Conservation (phyloP, 192 early-diverging fungal species). For the Entomortierella chlamydospora region DNA sequence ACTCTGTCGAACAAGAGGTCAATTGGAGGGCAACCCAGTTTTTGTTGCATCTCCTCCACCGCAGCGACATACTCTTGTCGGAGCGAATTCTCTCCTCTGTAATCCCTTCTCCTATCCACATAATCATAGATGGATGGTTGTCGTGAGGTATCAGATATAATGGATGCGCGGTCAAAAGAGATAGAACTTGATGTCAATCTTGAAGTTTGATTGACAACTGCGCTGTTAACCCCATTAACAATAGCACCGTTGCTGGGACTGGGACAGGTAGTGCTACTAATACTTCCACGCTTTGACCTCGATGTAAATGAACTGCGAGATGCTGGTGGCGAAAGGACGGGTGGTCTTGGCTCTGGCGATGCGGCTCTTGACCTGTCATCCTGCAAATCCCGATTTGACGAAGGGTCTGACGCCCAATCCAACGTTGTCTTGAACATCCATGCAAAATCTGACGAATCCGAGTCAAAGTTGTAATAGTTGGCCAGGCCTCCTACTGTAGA, state of each 20-base stretch:
- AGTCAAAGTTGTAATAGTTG: slow-evolving; percentile 49
- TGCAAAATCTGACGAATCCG: slow-evolving; percentile 43
- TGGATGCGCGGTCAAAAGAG: slow-evolving; percentile 19
- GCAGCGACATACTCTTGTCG: slow-evolving; percentile 43
- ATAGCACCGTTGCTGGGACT: neutral
- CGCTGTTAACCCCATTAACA: neutral
- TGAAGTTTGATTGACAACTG: neutral
- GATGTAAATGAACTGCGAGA: slow-evolving; percentile 24
- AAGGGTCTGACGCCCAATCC: slow-evolving; percentile 35
- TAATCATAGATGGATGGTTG: slow-evolving; percentile 26
- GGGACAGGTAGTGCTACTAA: slow-evolving; percentile 9
- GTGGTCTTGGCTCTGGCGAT: neutral
- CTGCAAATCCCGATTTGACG: neutral
- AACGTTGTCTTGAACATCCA: slow-evolving; percentile 55
- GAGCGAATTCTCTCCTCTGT: slow-evolving; percentile 30
- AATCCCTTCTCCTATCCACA: slow-evolving; percentile 20
- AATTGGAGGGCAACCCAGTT: slow-evolving; percentile 38
- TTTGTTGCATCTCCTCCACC: slow-evolving; percentile 24
- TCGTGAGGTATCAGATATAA: slow-evolving; percentile 7
- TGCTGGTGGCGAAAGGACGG: slow-evolving; percentile 24
- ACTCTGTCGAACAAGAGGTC: slow-evolving; percentile 58
- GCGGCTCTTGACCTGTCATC: neutral
- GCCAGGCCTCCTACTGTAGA: slow-evolving; percentile 23
- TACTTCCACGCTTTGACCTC: slow-evolving; percentile 13
- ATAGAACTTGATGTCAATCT: slow-evolving; percentile 9